These are phyloP conservation scores for Scleroderma citrinum DNA, from an alignment of 768 basidiomycete species.

Conservation along the genomic window DNA sequence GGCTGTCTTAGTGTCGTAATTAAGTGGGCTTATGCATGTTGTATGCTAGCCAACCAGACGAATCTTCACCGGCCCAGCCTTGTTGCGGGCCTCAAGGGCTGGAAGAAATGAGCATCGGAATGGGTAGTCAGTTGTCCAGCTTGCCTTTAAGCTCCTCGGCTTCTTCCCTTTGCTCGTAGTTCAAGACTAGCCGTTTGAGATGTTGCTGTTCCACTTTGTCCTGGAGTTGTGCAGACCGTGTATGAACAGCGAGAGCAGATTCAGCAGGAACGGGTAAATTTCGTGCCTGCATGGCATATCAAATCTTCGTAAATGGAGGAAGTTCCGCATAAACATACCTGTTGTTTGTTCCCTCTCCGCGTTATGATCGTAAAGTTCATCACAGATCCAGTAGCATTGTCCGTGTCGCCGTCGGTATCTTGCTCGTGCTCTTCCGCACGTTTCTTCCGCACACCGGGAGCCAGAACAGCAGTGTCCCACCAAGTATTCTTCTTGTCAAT, in stretches of 20 bases:
- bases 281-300: constrained; percentile 50
- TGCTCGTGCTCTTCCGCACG: constrained; percentile 54
- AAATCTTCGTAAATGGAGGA: constrained; percentile 4
- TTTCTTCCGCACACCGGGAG: constrained; percentile 60
- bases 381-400: constrained; percentile 30
- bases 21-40: constrained; percentile 12
- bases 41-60: constrained; percentile 58
- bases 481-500: constrained; percentile 87
- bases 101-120: background rate
- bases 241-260: constrained; percentile 86
- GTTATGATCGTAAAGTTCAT: constrained; percentile 95
- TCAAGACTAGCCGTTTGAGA: constrained; percentile 88
- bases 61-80: constrained; percentile 66
- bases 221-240: constrained; percentile 84
- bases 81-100: constrained; percentile 69
- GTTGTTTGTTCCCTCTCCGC: constrained; percentile 90
- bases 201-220: constrained; percentile 97
- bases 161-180: constrained; percentile 88
- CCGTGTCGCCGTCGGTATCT: constrained; percentile 37
- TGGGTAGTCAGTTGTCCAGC: background rate
- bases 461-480: constrained; percentile 84
- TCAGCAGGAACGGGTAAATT: constrained; percentile 84
- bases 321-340: constrained; percentile 41
- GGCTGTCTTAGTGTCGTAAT: constrained; percentile 8
- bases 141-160: constrained; percentile 75